Evolutionary conservation across 1,284 basidiomycete genomes (phyloP).

Genomic region (Sphaerobolus stellatus): DNA sequence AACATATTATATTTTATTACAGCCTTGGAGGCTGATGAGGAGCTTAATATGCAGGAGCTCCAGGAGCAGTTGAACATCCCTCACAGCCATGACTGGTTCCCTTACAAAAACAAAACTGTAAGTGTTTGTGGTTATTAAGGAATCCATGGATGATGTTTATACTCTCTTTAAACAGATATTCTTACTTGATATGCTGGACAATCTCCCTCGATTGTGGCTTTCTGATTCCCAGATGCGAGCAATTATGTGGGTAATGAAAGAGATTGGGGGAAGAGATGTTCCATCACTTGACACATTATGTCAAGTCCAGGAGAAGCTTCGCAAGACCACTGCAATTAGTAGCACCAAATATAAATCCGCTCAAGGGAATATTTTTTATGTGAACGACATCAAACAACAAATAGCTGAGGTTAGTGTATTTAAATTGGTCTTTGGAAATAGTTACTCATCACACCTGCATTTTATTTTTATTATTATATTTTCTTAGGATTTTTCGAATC

Average conservation of each 20-base stretch:
- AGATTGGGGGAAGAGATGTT: slow-evolving; percentile 26
- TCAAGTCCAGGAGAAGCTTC: slow-evolving; percentile 23
- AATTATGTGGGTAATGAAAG: slow-evolving; percentile 30
- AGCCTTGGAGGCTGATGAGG: no score
- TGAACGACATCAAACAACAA: slow-evolving; percentile 18
- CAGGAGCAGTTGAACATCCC: no score
- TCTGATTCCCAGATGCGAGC: slow-evolving; percentile 28
- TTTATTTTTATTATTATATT: no score
- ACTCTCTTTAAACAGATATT: slow-evolving; percentile 19
- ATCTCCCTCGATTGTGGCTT: slow-evolving; percentile 21
- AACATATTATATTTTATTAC: no score
- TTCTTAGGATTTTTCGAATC: slow-evolving; percentile 37
- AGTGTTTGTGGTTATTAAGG: no score
- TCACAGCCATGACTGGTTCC: no score
- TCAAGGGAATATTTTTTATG: slow-evolving; percentile 27
- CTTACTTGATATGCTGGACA: slow-evolving; percentile 20
- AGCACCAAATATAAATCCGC: slow-evolving; percentile 22
- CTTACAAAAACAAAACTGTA: no score
- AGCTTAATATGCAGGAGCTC: no score
- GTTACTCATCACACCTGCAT: no score
- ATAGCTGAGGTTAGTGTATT: slow-evolving; percentile 18
- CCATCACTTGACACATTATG: slow-evolving; percentile 29
- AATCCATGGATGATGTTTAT: no score
- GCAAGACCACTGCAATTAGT: slow-evolving; percentile 12
- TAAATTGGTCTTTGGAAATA: no score